Base-by-base conservation (phyloP, 768 basidiomycete genomes). In the Termitomyces heimii region DNA sequence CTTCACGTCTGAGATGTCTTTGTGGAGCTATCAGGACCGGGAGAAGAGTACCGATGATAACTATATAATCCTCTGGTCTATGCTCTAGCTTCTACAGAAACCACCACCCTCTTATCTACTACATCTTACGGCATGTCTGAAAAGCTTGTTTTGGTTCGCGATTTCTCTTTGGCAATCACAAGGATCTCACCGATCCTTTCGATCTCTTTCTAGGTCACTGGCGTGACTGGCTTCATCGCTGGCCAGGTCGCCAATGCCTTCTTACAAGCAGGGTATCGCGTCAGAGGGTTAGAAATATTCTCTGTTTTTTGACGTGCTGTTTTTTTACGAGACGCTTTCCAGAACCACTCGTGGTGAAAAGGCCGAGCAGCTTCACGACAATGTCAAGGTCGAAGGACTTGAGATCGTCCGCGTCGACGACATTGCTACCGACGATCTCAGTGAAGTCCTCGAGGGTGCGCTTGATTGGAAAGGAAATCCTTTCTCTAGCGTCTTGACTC, bases 171-270 rank as follows among this genome's bases (percentile, higher is more conserved):
- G 42, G 5, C 20, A 39, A 2, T 48, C 22, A 16, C 12, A 37
- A 46, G 32, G 20, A 28, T 31, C 16, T 54, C 32, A 44, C 42
- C 9, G n/a, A 22, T n/a, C 40, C 18, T 20, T 12, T 31, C 12
- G n/a, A 56, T 28, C 29, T 29, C 31, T 31, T 28, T 46, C 29
- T 43, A 77, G 75, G 72, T 77, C 35, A 77, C 75, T 58, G 76
- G 76, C 39, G 63, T 69, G 18, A 69, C 72, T 50, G 76, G 76
- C 37, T 77, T 73, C 63, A 67, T 77, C 35, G 76, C 71, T 54
- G 69, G 73, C 9, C 74, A 77, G 48, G 68, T 76, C 8, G 73
- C 70, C 44, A 61, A 69, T 32, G 59, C 66, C 32, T 63, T 74
- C 28, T 55, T 77, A 20, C 64, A 66, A 31, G 67, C 59, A 24